phyloP scores from a whole-genome alignment of 176 grass and related monocot species.

The Stipa capillata region DNA sequence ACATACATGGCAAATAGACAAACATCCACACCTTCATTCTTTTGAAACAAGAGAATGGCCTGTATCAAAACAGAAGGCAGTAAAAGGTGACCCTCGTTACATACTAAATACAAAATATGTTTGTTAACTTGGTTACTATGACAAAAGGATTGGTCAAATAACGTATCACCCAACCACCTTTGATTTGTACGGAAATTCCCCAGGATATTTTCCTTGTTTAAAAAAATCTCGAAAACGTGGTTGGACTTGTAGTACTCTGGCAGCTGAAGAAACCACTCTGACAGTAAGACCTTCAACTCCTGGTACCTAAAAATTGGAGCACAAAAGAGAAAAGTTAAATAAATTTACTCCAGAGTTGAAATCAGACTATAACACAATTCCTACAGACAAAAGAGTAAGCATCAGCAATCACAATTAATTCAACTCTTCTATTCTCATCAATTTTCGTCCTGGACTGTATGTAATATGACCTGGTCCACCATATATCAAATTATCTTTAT shows the following conservation, averaged over 20 bases:
- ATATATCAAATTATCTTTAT: neutral
- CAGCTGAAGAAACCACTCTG: constrained; percentile 81
- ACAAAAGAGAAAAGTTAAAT: constrained; percentile 16
- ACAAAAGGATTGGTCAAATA: constrained; percentile 10
- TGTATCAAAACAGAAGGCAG: constrained; percentile 37
- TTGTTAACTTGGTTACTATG: neutral
- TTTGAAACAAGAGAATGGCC: constrained; percentile 94
- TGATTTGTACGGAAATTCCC: constrained; percentile 85
- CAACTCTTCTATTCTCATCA: neutral
- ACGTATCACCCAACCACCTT: constrained; percentile 39
- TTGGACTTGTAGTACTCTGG: constrained; percentile 59
- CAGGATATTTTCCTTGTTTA: constrained; percentile 71
- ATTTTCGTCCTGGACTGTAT: neutral
- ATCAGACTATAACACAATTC: constrained; percentile 6
- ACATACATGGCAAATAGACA: constrained; percentile 99
- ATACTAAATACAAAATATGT: neutral
- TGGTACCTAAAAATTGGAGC: constrained; percentile 59
- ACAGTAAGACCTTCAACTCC: constrained; percentile 76
- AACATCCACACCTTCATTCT: constrained; percentile 84
- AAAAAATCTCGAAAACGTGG: constrained; percentile 64
- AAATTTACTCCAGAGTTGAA: constrained; percentile 1
- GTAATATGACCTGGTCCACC: neutral
- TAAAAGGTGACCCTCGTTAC: neutral
- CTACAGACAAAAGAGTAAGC: neutral
- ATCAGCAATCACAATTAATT: neutral